Percentiles rank a stretch among this genome's conserved stretches.
Evolutionary conservation across 2,329 filamentous ascomycete species (phyloP).

Genomic region (Rhexocercosporidium sp.): DNA sequence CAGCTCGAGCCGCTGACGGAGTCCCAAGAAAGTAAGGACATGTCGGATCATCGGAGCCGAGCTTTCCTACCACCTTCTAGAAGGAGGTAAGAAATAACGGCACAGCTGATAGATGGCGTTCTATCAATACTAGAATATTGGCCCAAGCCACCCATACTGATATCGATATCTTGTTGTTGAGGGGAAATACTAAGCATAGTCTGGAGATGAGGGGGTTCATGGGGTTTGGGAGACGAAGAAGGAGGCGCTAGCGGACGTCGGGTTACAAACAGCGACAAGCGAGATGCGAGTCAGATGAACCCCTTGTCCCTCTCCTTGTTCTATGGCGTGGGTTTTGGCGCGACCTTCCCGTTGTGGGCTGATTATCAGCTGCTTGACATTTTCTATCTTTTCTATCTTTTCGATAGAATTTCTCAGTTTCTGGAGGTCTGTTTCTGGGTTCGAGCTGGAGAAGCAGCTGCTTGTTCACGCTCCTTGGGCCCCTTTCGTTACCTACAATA

Average conservation of each 20-base stretch:
- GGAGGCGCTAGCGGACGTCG: not conserved
- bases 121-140: not conserved
- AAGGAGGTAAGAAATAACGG: not conserved
- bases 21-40: not conserved
- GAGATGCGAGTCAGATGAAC: not conserved
- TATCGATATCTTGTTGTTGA: not conserved
- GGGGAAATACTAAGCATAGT: not conserved
- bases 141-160: not conserved
- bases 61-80: not conserved
- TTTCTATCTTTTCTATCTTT: too few species aligned
- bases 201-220: not conserved
- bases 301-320: too few species aligned
- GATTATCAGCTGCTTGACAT: too few species aligned
- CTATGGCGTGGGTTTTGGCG: too few species aligned
- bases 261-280: conserved; percentile 4
- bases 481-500: too few species aligned
- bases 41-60: not conserved
- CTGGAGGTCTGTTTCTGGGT: too few species aligned
- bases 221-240: not conserved
- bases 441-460: too few species aligned
- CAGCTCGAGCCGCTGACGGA: not conserved
- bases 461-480: too few species aligned
- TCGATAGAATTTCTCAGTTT: too few species aligned
- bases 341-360: too few species aligned
- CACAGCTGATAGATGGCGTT: not conserved